Evolutionary conservation across 2,329 filamentous ascomycete species (phyloP), one percentile per base, ranked within the genome.

Genomic region (Monosporascus sp.): DNA sequence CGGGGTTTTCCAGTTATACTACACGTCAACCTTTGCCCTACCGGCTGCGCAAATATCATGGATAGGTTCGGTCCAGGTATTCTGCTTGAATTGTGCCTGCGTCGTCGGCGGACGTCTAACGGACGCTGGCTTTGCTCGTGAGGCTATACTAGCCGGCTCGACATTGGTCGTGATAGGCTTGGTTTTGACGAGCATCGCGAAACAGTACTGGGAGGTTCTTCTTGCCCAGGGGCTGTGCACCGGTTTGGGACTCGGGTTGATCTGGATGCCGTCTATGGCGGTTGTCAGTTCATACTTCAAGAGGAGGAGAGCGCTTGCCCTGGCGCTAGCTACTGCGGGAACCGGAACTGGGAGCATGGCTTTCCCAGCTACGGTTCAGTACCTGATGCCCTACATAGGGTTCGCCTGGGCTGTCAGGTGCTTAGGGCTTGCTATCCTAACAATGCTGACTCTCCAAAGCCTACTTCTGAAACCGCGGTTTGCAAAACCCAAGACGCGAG

Each of bases 381-480:
- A 83, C 51, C 69, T 88, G 7, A 74, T 87, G 3, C 84, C 84
- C 0, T 72, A 70, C 28, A 68, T 88, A 17, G 86, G 86, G 0
- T 88, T 87, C 61, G 74, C 76, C 2, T 88, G 85, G 84, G 84
- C 86, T 0, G 77, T 86, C 28, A 74, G 85, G 2, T 77, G 79
- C 3, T 71, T 84, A 26, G 84, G 78, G 0, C 82, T 89, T 54
- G 75, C 87, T 46, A 80, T 81, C 31, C 60, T 87, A 7, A 74
- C 70, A 8, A 73, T 71, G 11, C 63, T 75, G 6, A 60, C 74
- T 14, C 60, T 71, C 3, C 62, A 76, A 47, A 58, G 75, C 5
- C 66, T 77, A 52, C 57, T 74, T 18, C 65, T 82, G 51, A 75
- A 72, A 50, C 76, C 78, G 43, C 68, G 74, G 26, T 63, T 77